These are phyloP conservation scores for Colletotrichum sp. DNA, from an alignment of 2,329 filamentous ascomycete species.

Conservation along the genomic window DNA sequence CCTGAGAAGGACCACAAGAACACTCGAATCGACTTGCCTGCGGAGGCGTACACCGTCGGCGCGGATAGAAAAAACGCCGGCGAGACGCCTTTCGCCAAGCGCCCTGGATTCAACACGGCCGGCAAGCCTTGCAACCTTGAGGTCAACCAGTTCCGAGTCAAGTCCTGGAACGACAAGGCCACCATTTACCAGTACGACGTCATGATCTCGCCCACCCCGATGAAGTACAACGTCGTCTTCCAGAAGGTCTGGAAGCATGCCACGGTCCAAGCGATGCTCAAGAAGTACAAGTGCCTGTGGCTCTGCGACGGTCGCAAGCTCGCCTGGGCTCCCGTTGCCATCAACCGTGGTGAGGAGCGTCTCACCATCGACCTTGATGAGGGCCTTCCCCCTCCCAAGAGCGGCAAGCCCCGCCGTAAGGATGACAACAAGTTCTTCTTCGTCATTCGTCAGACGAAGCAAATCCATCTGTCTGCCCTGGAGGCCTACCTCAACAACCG, in stretches of 20 bases:
- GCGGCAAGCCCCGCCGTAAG: constrained; percentile 31
- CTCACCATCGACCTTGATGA: constrained; percentile 75
- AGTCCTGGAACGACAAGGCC: constrained; percentile 56
- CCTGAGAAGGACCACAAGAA: constrained; percentile 37
- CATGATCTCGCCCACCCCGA: constrained; percentile 63
- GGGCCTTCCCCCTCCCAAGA: constrained; percentile 53
- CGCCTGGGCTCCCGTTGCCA: constrained; percentile 65
- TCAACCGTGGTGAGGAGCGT: constrained; percentile 54
- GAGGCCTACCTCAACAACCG: constrained; percentile 68
- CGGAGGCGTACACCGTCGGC: constrained; percentile 55
- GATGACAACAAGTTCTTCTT: constrained; percentile 61
- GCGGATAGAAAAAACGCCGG: constrained; percentile 24
- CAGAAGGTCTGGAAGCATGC: constrained; percentile 78
- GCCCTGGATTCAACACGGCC: constrained; percentile 62
- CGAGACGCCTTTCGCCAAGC: constrained; percentile 42
- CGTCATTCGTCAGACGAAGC: constrained; percentile 67
- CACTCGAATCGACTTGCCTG: constrained; percentile 61
- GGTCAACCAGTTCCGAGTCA: constrained; percentile 80
- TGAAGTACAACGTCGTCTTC: constrained; percentile 68
- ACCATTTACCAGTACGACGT: constrained; percentile 88
- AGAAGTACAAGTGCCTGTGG: constrained; percentile 56
- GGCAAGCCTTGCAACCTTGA: constrained; percentile 60
- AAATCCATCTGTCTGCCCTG: constrained; percentile 71
- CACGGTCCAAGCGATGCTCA: constrained; percentile 60
- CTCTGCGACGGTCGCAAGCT: constrained; percentile 86